Evolutionary conservation across 106 monocot genomes (phyloP).

Genomic region (Hemerocallis citrina): DNA sequence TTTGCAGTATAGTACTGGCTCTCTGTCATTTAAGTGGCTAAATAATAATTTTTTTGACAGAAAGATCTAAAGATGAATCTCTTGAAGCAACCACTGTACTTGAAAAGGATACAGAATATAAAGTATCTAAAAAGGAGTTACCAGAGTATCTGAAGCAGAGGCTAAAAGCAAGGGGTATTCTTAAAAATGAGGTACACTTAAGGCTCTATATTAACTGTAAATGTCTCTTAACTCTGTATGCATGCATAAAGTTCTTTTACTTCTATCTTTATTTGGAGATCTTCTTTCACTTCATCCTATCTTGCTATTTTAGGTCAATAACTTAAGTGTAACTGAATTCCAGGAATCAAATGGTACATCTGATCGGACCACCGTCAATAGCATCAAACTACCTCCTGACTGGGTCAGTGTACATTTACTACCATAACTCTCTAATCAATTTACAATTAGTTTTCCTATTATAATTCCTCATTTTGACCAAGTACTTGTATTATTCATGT

Average conservation of each 20-base stretch:
- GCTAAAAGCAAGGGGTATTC: slow-evolving; percentile 86
- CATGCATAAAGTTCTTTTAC: neutral
- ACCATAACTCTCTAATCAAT: slow-evolving; percentile 1
- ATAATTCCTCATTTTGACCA: neutral
- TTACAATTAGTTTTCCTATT: neutral
- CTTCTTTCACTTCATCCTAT: neutral
- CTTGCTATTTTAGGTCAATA: slow-evolving; percentile 4
- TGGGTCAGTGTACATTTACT: slow-evolving; percentile 53
- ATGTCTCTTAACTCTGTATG: slow-evolving; percentile 17
- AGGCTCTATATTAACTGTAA: slow-evolving; percentile 10
- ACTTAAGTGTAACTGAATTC: slow-evolving; percentile 18
- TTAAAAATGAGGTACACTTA: slow-evolving; percentile 46
- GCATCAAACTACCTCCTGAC: slow-evolving; percentile 51
- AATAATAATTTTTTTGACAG: slow-evolving; percentile 8
- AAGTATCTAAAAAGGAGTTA: slow-evolving; percentile 37
- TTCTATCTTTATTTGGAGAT: neutral
- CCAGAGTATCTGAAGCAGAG: slow-evolving; percentile 81
- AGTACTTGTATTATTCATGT: too few species aligned
- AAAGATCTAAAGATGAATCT: slow-evolving; percentile 23
- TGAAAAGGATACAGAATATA: slow-evolving; percentile 35
- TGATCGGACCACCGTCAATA: neutral
- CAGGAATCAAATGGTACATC: slow-evolving; percentile 29
- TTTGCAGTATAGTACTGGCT: neutral
- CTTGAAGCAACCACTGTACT: neutral
- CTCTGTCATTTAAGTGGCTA: neutral